Percentiles rank a stretch among this genome's conserved stretches.
phyloP scores from a whole-genome alignment of 495 filamentous ascomycete genomes.

The Rostrohypoxylon terebratum region DNA sequence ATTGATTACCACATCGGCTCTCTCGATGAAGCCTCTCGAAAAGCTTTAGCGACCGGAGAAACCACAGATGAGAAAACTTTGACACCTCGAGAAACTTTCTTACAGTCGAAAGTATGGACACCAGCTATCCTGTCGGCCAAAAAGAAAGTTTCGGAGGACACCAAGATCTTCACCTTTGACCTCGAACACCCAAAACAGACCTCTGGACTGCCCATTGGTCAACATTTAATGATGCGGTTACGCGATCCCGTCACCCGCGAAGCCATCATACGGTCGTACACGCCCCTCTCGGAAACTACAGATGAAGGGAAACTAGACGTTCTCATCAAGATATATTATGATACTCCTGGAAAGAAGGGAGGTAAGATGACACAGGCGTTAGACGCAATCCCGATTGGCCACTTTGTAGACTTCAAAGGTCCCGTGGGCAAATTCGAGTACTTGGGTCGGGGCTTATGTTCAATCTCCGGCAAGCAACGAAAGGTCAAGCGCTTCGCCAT shows the following conservation, averaged over 20 bases:
- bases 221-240: constrained; percentile 90
- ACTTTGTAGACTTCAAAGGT: constrained; percentile 87
- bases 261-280: constrained; percentile 87
- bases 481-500: constrained; percentile 79
- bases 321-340: constrained; percentile 88
- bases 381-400: constrained; percentile 75
- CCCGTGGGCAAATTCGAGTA: constrained; percentile 93
- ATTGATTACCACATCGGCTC: constrained; percentile 86
- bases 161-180: constrained; percentile 83
- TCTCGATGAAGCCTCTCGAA: constrained; percentile 69
- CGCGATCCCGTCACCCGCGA: constrained; percentile 74
- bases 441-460: constrained; percentile 71
- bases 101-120: constrained; percentile 77
- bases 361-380: constrained; percentile 90
- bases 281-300: constrained; percentile 77
- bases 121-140: constrained; percentile 75
- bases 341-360: constrained; percentile 66
- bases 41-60: constrained; percentile 58
- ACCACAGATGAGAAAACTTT: constrained; percentile 18
- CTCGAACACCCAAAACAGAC: constrained; percentile 78
- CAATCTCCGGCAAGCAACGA: constrained; percentile 69
- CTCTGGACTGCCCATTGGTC: constrained; percentile 85
- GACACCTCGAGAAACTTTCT: constrained; percentile 68
- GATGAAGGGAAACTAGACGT: constrained; percentile 75
- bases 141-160: constrained; percentile 79